Evolutionary conservation across 352 stramenopile genomes (phyloP), one percentile per base, ranked within the genome.

Genomic region (Pythium aristosporum): DNA sequence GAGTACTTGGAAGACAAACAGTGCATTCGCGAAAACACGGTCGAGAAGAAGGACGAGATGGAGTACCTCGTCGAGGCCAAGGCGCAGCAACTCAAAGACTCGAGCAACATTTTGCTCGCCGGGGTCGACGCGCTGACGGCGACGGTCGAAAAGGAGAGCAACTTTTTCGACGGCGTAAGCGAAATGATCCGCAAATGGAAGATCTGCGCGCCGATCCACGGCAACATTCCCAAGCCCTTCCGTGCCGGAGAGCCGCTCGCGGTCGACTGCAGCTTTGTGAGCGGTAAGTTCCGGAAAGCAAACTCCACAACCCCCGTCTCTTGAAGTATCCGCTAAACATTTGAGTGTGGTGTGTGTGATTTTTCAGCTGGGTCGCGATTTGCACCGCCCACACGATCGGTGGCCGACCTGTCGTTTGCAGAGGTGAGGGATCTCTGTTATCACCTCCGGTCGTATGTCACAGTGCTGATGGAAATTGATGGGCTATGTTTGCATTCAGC

Each of bases 151-250:
- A 96, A 92, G 43, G 87, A 96, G 59, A 88, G 82, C 58, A 74
- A 91, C 3, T 96, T 96, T 57, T 96, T 96, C 51, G 75, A 90
- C 39, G 87, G 85, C 25, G 76, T 92, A 37, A 81, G 67, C 63
- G 78, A 91, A n/a, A 75, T 94, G 60, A 69, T 94, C 44, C 80
- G 76, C 55, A 91, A 90, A 56, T 96, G 87, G 87, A 94, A 94
- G 61, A 81, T 96, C 43, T 93, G 82, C 49, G 87, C 87, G 44
- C 87, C 87, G 13, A 89, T 93, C 30, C 87, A 96, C 56, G 87
- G 87, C 50, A 94, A 89, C 25, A 96, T 96, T 58, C 85, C 87
- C 3, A 94, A 94, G 68, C 87, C 87, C 4, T 96, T 96, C 54
- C 83, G 87, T 18, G 85, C 85, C 0, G 87, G 87, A 16, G 87